Evolutionary conservation across 148 eudicot genomes (phyloP), one percentile per base, ranked within the genome.

Genomic region (Rhododendron ovatum): DNA sequence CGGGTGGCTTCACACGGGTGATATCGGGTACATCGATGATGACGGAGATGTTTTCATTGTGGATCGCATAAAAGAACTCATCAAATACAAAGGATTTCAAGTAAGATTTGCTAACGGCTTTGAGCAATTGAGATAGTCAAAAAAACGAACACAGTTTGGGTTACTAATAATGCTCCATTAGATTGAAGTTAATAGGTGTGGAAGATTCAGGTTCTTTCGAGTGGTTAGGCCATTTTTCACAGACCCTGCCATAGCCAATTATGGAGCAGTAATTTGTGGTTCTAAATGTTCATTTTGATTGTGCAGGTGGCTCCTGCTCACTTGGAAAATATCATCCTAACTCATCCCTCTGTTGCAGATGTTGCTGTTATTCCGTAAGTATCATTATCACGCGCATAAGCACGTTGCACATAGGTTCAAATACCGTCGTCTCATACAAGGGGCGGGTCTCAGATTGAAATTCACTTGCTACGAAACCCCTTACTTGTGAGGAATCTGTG

Each of bases 1-100:
- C 9, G 98, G 99, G 2, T 97, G 98, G 99, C 98, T 97, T 57
- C 99, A 97, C 85, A 95, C 99, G 0, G 99, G 99, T 33, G 99
- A 97, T 69, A 88, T 97, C 67, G 99, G 98, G 13, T 97, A 93
- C 86, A 95, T 97, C 33, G 98, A 97, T 53, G 98, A 95, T 87
- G 99, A 97, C 84, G 99, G 98, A 8, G 94, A 95, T 90, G 85
- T 95, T 83, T 97, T 94, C 82, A 88, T 97, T 3, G 96, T 97
- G 10, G 99, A 97, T 91, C 96, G 98, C 7, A 97, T 97, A 83
- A 95, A 97, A 88, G 99, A 97, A 57, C 75, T 97, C 2, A 97
- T 97, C 88, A 97, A 97, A 83, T 94, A 92, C 94, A 97, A 97
- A 92, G 99, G 99, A 43, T 97, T 93, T 28, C 99, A 97, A 90